Conservation (phyloP, 768 basidiomycete genomes). For the Amyloporia xantha region DNA sequence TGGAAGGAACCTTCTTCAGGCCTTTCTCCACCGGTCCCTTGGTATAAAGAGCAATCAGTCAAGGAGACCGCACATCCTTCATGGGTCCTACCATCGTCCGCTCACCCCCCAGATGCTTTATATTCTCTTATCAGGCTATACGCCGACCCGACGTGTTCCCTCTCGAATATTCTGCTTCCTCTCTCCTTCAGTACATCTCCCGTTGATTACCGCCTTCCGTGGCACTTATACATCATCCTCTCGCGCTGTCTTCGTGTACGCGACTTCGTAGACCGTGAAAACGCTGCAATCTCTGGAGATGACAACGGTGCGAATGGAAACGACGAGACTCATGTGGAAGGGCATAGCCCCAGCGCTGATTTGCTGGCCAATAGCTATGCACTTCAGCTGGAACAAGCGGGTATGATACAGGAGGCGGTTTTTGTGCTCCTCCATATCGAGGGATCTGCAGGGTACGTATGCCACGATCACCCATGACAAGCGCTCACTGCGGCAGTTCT, state of each 20-base stretch:
- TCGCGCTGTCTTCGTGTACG: slow-evolving; percentile 76
- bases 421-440: slow-evolving; percentile 91
- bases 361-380: slow-evolving; percentile 80
- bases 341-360: slow-evolving; percentile 82
- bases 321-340: slow-evolving; percentile 48
- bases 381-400: slow-evolving; percentile 73
- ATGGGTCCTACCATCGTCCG: slow-evolving; percentile 40
- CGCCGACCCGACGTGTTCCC: slow-evolving; percentile 63
- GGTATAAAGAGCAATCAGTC: slow-evolving; percentile 38
- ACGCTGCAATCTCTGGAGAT: slow-evolving; percentile 30
- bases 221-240: slow-evolving; percentile 89
- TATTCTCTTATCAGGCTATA: slow-evolving; percentile 78
- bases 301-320: slow-evolving; percentile 33
- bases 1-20: slow-evolving; percentile 31
- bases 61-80: slow-evolving; percentile 17
- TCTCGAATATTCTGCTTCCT: slow-evolving; percentile 64
- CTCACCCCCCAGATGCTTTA: slow-evolving; percentile 58
- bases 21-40: slow-evolving; percentile 51
- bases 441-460: slow-evolving; percentile 63
- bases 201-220: slow-evolving; percentile 77
- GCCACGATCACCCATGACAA: not conserved
- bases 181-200: slow-evolving; percentile 70
- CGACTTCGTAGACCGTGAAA: slow-evolving; percentile 80
- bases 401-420: slow-evolving; percentile 76
- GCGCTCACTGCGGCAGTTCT: not conserved